phyloP scores from a whole-genome alignment of 225 moss, liverwort and hornwort genomes.

The Sphagnum tenellum region DNA sequence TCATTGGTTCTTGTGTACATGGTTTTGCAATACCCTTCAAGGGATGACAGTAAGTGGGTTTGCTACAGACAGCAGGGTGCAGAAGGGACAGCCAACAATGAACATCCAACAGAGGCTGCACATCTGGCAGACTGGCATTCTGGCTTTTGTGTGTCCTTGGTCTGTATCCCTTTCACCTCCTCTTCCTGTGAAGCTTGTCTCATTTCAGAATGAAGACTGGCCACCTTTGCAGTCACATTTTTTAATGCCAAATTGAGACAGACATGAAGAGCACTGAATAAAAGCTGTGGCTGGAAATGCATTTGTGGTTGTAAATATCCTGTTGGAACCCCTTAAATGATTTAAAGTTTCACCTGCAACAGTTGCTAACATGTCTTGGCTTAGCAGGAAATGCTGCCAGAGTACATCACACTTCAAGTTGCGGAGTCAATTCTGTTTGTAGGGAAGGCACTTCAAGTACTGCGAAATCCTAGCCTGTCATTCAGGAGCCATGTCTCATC shows the following conservation, averaged over 20 bases:
- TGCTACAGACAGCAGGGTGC: constrained; percentile 69
- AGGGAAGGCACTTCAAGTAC: constrained; percentile 89
- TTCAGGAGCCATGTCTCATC: constrained; percentile 70
- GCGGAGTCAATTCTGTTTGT: constrained; percentile 98
- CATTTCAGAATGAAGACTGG: not conserved
- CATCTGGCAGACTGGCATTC: constrained; percentile 97
- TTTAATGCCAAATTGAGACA: not conserved
- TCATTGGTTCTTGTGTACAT: too few species aligned
- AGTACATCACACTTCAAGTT: constrained; percentile 76
- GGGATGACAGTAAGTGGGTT: not conserved
- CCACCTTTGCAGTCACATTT: not conserved
- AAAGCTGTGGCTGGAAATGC: too few species aligned
- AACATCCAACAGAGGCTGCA: constrained; percentile 73
- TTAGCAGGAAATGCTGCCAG: constrained; percentile 93
- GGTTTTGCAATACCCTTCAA: too few species aligned
- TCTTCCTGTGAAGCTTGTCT: not conserved
- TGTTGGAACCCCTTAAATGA: too few species aligned
- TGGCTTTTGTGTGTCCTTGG: constrained; percentile 79
- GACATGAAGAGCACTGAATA: not conserved
- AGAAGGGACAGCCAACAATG: constrained; percentile 53
- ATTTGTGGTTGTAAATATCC: not conserved
- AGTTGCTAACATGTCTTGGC: not conserved
- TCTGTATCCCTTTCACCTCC: constrained; percentile 16
- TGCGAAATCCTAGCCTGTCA: constrained; percentile 89
- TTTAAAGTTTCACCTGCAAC: too few species aligned